These are phyloP conservation scores for Ganoderma multipileum DNA, from an alignment of 1,284 basidiomycete genomes.

Conservation along the genomic window DNA sequence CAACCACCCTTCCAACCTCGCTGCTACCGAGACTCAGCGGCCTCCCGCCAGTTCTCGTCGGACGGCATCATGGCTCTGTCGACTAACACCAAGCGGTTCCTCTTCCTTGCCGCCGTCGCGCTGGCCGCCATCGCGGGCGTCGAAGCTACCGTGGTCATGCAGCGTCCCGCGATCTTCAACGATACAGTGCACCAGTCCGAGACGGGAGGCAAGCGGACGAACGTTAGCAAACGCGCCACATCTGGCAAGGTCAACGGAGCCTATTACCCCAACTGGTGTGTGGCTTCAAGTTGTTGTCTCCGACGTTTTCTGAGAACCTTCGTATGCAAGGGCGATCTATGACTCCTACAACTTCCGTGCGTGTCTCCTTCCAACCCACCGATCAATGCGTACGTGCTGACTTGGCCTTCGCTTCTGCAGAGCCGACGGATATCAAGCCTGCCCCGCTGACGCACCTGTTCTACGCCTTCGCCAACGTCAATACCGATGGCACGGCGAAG, in stretches of 20 bases:
- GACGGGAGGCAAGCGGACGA: too few species aligned
- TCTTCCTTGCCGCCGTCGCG: not conserved
- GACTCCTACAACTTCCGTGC: too few species aligned
- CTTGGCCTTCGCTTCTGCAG: constrained; percentile 43
- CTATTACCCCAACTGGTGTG: constrained; percentile 72
- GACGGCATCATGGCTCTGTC: too few species aligned
- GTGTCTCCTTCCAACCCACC: too few species aligned
- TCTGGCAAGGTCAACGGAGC: constrained; percentile 57
- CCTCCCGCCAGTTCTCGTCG: too few species aligned
- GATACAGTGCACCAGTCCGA: too few species aligned
- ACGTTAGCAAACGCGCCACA: constrained; percentile 53
- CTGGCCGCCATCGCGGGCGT: not conserved
- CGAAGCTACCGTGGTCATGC: not conserved
- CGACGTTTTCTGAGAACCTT: constrained; percentile 23
- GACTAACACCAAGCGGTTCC: too few species aligned
- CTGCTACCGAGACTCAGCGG: too few species aligned
- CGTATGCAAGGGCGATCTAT: constrained; percentile 70
- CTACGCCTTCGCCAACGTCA: constrained; percentile 89
- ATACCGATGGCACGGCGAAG: constrained; percentile 66
- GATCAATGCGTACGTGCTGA: too few species aligned
- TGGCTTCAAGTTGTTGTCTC: not conserved
- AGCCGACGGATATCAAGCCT: constrained; percentile 65
- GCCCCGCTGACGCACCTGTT: constrained; percentile 77
- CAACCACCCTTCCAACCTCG: not conserved
- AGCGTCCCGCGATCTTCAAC: constrained; percentile 38